These are phyloP conservation scores for Boletus sp. DNA, from an alignment of 1,284 basidiomycete genomes.

Conservation along the genomic window DNA sequence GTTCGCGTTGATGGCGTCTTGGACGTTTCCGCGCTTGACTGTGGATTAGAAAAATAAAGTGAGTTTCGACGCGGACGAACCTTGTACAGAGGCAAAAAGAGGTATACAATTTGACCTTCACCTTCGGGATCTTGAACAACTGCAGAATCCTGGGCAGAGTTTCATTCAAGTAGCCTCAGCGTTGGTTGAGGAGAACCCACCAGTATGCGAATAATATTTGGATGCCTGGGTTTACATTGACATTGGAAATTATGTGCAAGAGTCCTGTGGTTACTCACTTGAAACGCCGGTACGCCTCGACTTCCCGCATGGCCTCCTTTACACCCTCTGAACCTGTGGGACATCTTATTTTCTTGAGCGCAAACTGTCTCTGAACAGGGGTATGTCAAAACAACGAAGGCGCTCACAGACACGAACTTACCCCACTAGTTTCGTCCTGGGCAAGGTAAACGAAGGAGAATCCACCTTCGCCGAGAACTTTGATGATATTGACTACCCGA, in stretches of 20 bases:
- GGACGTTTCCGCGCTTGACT: constrained; percentile 79
- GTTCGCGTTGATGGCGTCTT: constrained; percentile 90
- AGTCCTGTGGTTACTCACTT: constrained; percentile 50
- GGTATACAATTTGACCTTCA: constrained; percentile 93
- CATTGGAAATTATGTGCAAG: constrained; percentile 1
- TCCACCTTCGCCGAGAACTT: constrained; percentile 89
- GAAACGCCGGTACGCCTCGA: constrained; percentile 88
- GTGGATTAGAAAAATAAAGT: constrained; percentile 12
- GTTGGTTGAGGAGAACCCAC: constrained; percentile 36
- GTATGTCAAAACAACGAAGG: neutral
- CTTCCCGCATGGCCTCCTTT: constrained; percentile 83
- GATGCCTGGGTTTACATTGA: constrained; percentile 53
- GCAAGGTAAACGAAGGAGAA: constrained; percentile 94
- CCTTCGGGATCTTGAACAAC: constrained; percentile 89
- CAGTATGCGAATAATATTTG: constrained; percentile 85
- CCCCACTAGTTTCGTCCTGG: constrained; percentile 80
- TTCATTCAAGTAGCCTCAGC: neutral
- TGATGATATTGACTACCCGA: constrained; percentile 74
- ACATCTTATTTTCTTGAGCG: constrained; percentile 91
- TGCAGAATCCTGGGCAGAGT: constrained; percentile 72
- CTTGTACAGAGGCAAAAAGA: constrained; percentile 88
- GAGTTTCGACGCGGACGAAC: constrained; percentile 33
- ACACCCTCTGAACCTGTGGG: constrained; percentile 79
- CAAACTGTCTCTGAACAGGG: constrained; percentile 69
- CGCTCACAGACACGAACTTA: constrained; percentile 34